Percentiles rank a stretch among this genome's conserved stretches.
These are phyloP conservation scores for Rhodotorula sp. DNA, from an alignment of 1,284 basidiomycete species.

Conservation along the genomic window DNA sequence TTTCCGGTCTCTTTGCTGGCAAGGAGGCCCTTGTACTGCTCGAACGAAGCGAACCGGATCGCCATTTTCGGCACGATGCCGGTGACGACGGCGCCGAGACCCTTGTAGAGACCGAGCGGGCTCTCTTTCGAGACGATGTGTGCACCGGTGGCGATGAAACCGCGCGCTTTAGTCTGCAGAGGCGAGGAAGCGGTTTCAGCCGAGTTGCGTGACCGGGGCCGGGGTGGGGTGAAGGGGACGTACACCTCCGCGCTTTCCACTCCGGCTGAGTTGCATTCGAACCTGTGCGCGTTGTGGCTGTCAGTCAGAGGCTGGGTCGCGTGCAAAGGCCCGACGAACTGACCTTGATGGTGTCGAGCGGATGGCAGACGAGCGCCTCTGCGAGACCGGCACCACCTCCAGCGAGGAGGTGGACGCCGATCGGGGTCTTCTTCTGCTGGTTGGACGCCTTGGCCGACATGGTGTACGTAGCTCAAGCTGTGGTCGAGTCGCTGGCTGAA, in stretches of 20 bases:
- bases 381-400: slow-evolving; percentile 87
- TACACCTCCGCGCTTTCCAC: slow-evolving; percentile 74
- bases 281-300: slow-evolving; percentile 16
- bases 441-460: slow-evolving; percentile 18
- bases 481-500: background rate
- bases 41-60: slow-evolving; percentile 96
- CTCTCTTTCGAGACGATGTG: slow-evolving; percentile 90
- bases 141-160: slow-evolving; percentile 87
- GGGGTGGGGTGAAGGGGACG: background rate
- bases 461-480: background rate
- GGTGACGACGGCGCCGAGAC: slow-evolving; percentile 88
- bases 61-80: slow-evolving; percentile 99
- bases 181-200: background rate
- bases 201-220: background rate
- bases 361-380: slow-evolving; percentile 68
- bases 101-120: slow-evolving; percentile 94
- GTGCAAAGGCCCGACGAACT: background rate
- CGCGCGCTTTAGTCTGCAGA: slow-evolving; percentile 78
- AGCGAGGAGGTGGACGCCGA: slow-evolving; percentile 86
- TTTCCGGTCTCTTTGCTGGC: slow-evolving; percentile 72
- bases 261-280: slow-evolving; percentile 57
- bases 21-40: slow-evolving; percentile 83
- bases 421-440: slow-evolving; percentile 53
- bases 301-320: background rate
- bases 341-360: slow-evolving; percentile 88